phyloP scores from a whole-genome alignment of 305 asterid species.

The Fraxinus angustifolia region DNA sequence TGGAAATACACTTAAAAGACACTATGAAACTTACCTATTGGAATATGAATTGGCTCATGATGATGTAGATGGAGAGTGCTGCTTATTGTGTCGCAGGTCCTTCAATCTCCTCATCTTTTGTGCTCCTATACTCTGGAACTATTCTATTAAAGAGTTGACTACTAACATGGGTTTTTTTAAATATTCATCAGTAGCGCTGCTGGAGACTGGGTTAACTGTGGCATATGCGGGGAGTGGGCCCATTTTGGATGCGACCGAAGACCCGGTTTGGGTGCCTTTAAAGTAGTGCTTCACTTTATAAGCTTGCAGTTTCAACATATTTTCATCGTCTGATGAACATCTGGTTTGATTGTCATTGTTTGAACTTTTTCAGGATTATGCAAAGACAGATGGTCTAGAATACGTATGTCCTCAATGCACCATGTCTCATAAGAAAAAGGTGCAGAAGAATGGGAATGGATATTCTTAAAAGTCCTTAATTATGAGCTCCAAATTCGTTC shows the following conservation, averaged over 20 bases:
- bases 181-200: constrained; percentile 83
- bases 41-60: constrained; percentile 98
- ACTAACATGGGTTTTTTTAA: constrained; percentile 30
- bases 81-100: constrained; percentile 93
- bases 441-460: constrained; percentile 62
- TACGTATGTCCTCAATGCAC: constrained; percentile 99
- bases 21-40: constrained; percentile 90
- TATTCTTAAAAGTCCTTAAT: constrained; percentile 43
- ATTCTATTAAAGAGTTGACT: not conserved
- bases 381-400: constrained; percentile 97
- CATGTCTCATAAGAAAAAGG: constrained; percentile 76
- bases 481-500: not conserved
- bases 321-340: not conserved
- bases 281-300: constrained; percentile 40
- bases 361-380: constrained; percentile 67
- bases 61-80: constrained; percentile 98
- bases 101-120: not conserved
- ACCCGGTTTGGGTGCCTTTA: constrained; percentile 96
- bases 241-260: constrained; percentile 96
- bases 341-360: not conserved
- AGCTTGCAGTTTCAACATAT: not conserved
- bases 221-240: constrained; percentile 99
- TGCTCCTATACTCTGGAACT: not conserved
- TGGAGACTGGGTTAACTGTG: constrained; percentile 99
- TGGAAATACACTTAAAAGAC: constrained; percentile 93